Base-by-base conservation (phyloP, 169 alveolate species). In the Eimeria maxima region DNA sequence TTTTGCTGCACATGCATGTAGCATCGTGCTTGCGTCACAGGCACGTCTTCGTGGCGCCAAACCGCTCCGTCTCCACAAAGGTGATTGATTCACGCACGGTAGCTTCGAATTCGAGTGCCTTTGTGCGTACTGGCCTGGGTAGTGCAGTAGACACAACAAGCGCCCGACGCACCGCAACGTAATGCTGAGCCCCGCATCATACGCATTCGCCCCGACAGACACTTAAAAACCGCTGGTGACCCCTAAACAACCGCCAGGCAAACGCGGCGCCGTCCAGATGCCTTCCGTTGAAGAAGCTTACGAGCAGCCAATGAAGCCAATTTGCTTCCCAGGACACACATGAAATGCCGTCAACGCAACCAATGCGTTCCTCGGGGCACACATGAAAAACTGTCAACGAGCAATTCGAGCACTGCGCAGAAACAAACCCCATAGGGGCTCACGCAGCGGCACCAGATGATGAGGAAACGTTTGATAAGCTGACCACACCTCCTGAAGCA, bases 401-500 rank as follows among this genome's bases (percentile, higher is more conserved):
- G 44, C 88, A 78, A 47, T 22, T n/a, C 65, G 67, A 22, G 24
- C 24, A 10, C 81, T 38, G 53, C 27, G 24, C 63, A 78, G 42
- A 78, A 14, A 55, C 27, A 38, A 18, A 44, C 20, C 88, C 44
- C 88, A 24, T 7, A 5, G 13, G 42, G 33, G 91, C 53, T 83
- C 55, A 83, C 5, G 91, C 73, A 50, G 89, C 65, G n/a, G 74
- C 55, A 50, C 53, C 45, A n/a, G 44, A 42, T 45, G 91, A 83
- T 47, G 91, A 53, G 5, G 67, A 16, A 83, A 55, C 73, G 45
- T 55, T 55, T 1, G 91, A 55, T 27, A 83, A 27, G 65, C 91
- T 55, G 73, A 83, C 91, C 27, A 83, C 91, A 18, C 73, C 91
- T 18, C 69, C 91, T 29, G 91, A 47, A 83, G 73, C 74, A 53